Base-by-base conservation (phyloP, 768 basidiomycete genomes). In the Hysterangium stoloniferum region DNA sequence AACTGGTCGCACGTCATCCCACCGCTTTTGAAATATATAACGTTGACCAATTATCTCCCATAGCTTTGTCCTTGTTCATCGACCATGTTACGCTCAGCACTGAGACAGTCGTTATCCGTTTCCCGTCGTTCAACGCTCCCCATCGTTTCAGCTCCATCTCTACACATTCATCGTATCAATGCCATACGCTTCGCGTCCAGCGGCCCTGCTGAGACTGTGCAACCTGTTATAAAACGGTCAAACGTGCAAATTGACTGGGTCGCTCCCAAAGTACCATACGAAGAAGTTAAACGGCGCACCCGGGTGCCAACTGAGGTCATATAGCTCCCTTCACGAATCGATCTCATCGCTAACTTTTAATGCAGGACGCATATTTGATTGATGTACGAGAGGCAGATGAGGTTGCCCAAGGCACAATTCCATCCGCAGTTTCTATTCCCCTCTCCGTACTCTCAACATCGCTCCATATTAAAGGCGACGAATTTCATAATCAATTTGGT, bases 371-470 rank as follows among this genome's bases (percentile, higher is more conserved):
- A 4, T 87, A 81, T 61, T 62, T 90, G 38, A 81, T 90, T 57
- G 92, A 95, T 59, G 94, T 97, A n/a, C 82, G 95, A 19, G 94
- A 96, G 64, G 87, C 84, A 1, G 80, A 89, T 56, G 94, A 96
- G 64, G 87, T 92, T 37, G 76, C 86, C 12, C 87, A 91, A 62
- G 94, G 94, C 11, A 84, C 85, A 63, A 95, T 97, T 55, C 94
- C 94, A 5, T 91, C 90, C 20, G 77, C 91, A 15, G 89, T 96
- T 60, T 89, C 92, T 65, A 66, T 97, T 17, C 93, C 94, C 4
- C 77, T 97, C 33, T 84, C 86, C 6, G 75, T 75, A n/a, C 75
- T 97, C 34, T 70, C 78, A 28, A 76, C 73, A 33, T 78, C 87
- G 13, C 64, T 97, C 24, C 72, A 79, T 56, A 63, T 87, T 33